Percentiles rank a stretch among this genome's conserved stretches.
Conservation (phyloP, 106 monocot species). For the Iris macrosiphon region DNA sequence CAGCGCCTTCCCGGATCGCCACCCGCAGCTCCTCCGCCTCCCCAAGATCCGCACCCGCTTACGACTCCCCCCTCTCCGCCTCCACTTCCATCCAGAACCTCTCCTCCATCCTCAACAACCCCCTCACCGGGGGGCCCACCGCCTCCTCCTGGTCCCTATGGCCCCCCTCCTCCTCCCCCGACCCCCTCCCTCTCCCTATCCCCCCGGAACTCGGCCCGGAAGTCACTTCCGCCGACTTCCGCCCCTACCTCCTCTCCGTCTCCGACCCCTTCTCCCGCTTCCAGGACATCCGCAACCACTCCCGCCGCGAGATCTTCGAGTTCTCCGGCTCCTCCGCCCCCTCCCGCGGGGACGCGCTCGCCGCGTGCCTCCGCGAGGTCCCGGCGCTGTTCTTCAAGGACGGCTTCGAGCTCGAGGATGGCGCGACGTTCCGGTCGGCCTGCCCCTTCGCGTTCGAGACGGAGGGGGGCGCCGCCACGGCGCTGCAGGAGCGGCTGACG, state of each 20-base stretch:
- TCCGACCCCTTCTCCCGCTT: slow-evolving; percentile 68
- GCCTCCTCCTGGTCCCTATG: slow-evolving; percentile 60
- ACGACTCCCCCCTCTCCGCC: slow-evolving; percentile 32
- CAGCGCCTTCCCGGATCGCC: too few relatives aligned
- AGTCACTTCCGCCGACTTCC: slow-evolving; percentile 54
- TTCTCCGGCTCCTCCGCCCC: slow-evolving; percentile 6
- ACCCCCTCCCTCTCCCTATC: slow-evolving; percentile 18
- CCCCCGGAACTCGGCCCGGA: slow-evolving; percentile 17
- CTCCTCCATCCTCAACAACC: slow-evolving; percentile 94
- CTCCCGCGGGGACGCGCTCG: slow-evolving; percentile 51
- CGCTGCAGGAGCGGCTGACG: slow-evolving; percentile 81
- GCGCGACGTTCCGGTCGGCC: slow-evolving; percentile 64
- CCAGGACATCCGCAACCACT: slow-evolving; percentile 67
- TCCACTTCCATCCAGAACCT: slow-evolving; percentile 58
- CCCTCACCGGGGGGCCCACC: slow-evolving; percentile 43
- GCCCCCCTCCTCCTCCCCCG: slow-evolving; percentile 26
- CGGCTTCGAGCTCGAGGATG: slow-evolving; percentile 81
- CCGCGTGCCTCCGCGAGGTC: slow-evolving; percentile 83
- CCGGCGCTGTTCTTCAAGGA: slow-evolving; percentile 95
- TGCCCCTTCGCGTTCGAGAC: slow-evolving; percentile 89
- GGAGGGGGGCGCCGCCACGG: background rate
- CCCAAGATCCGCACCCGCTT: slow-evolving; percentile 19
- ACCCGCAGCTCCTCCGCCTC: slow-evolving; percentile 20
- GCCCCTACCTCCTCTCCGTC: slow-evolving; percentile 52
- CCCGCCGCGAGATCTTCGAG: slow-evolving; percentile 30